Conservation (phyloP, 441 rosid genomes). For the Sinapis alba region DNA sequence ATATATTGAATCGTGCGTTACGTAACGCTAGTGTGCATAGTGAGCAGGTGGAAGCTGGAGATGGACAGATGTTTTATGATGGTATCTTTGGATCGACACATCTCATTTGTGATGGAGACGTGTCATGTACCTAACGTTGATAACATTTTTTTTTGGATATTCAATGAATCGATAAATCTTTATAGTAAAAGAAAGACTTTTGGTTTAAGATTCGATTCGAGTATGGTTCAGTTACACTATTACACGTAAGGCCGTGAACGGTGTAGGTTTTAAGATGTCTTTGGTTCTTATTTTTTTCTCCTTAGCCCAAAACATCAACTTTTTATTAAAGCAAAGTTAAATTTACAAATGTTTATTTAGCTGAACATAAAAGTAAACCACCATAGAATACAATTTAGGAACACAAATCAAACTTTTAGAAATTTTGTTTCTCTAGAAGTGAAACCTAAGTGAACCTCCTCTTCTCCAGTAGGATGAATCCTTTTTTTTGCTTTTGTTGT, state of each 20-base stretch:
- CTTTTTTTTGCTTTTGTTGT: neutral
- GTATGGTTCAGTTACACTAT: neutral
- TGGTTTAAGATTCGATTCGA: neutral
- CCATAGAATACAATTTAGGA: too few species aligned
- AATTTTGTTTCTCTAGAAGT: too few species aligned
- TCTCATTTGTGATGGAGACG: slow-evolving; percentile 1
- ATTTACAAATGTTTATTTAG: too few species aligned
- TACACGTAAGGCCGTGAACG: too few species aligned
- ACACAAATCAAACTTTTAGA: too few species aligned
- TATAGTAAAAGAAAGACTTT: neutral
- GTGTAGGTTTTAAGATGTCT: too few species aligned
- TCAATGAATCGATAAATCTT: neutral
- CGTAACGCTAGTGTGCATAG: neutral
- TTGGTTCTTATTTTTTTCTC: too few species aligned
- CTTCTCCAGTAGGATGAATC: too few species aligned
- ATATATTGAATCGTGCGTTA: neutral
- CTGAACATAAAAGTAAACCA: too few species aligned
- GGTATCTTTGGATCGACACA: slow-evolving; percentile 9
- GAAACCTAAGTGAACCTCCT: too few species aligned
- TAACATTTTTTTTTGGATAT: neutral
- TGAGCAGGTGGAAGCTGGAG: slow-evolving; percentile 33
- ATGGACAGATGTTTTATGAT: slow-evolving; percentile 21
- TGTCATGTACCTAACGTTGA: slow-evolving; percentile 1
- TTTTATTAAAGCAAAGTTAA: too few species aligned
- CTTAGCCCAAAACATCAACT: too few species aligned